Conservation (phyloP, 2,329 filamentous ascomycete species). For the Colletotrichum sp. region DNA sequence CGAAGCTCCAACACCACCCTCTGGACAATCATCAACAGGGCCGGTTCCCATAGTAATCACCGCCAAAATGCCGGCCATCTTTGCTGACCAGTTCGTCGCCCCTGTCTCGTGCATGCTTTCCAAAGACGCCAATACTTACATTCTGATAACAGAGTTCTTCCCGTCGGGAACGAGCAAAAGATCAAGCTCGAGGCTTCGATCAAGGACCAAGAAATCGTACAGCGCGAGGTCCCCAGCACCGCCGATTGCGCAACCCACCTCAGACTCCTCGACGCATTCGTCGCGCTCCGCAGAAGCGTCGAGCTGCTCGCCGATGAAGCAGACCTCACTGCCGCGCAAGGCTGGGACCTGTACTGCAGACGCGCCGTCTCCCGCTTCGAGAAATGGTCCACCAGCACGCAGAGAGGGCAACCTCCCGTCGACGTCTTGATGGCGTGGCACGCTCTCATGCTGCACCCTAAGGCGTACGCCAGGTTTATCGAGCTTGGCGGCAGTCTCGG, state of each 20-base stretch:
- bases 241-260: slow-evolving; percentile 59
- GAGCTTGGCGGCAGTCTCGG: slow-evolving; percentile 8
- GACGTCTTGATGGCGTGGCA: slow-evolving; percentile 45
- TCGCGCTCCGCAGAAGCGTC: slow-evolving; percentile 48
- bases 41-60: neutral
- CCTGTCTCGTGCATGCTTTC: neutral
- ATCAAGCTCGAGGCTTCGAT: neutral
- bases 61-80: slow-evolving; percentile 8
- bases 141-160: neutral
- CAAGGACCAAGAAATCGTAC: neutral
- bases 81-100: neutral
- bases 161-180: neutral
- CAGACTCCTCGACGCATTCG: slow-evolving; percentile 63
- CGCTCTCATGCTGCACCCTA: slow-evolving; percentile 37
- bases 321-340: slow-evolving; percentile 6
- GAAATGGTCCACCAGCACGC: neutral
- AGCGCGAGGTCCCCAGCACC: slow-evolving; percentile 20
- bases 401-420: slow-evolving; percentile 22
- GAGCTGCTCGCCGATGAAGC: slow-evolving; percentile 18
- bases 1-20: neutral
- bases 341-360: slow-evolving; percentile 31
- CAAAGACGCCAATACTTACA: neutral
- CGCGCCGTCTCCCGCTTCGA: slow-evolving; percentile 31
- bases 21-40: neutral
- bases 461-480: slow-evolving; percentile 7